Conservation (phyloP, 2,329 filamentous ascomycete species). For the Mycosphaerella sp. region DNA sequence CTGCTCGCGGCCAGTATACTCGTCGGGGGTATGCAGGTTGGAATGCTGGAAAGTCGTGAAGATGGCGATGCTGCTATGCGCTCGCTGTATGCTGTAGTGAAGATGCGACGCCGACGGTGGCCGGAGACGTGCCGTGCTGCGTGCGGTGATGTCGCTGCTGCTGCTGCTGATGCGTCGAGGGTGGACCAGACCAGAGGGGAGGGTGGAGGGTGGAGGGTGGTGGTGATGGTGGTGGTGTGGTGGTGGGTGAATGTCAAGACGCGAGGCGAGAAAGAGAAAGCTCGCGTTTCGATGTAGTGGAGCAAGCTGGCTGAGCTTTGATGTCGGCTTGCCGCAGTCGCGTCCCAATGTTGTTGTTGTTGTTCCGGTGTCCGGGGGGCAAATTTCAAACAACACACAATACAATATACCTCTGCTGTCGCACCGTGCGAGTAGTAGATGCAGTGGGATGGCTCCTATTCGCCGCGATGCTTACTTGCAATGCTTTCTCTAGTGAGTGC, state of each 20-base stretch:
- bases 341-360: slow-evolving; percentile 4
- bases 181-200: not conserved
- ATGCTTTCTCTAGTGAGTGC: not conserved
- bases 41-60: slow-evolving; percentile 5
- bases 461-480: not conserved
- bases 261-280: slow-evolving; percentile 1
- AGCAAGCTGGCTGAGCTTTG: slow-evolving; percentile 4
- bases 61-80: slow-evolving; percentile 3
- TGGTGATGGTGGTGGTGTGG: not conserved
- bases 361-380: no score
- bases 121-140: not conserved
- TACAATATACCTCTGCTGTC: no score
- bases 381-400: no score
- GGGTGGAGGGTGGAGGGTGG: not conserved
- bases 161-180: not conserved
- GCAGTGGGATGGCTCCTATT: not conserved
- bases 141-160: not conserved
- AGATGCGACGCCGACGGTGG: not conserved
- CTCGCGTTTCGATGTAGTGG: slow-evolving; percentile 7
- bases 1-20: slow-evolving; percentile 7
- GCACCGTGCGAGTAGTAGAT: no score
- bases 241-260: not conserved
- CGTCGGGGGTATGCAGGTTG: slow-evolving; percentile 6
- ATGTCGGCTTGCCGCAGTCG: slow-evolving; percentile 1
- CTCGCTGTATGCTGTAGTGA: not conserved